Percentiles rank a stretch among this genome's conserved stretches.
These are phyloP conservation scores for Stenocarpella maydis DNA, from an alignment of 2,329 filamentous ascomycete genomes.

Conservation along the genomic window DNA sequence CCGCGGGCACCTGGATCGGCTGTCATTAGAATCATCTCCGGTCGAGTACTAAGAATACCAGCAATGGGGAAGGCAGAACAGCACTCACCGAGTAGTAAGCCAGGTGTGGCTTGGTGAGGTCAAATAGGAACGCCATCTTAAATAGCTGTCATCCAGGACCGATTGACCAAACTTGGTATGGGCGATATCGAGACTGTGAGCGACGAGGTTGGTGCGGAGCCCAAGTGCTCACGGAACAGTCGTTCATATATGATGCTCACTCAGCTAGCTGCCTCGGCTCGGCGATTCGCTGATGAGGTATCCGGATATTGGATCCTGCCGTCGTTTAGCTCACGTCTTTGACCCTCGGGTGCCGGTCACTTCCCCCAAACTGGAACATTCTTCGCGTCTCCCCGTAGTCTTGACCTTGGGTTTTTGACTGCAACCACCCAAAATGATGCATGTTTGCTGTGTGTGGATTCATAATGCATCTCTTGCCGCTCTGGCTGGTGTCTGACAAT, in stretches of 20 bases:
- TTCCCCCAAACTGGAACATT: not conserved
- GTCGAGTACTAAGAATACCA: not conserved
- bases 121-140: slow-evolving; percentile 38
- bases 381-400: too few species aligned
- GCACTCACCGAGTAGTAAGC: slow-evolving; percentile 41
- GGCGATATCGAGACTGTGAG: not conserved
- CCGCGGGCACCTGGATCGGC: slow-evolving; percentile 50
- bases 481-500: too few species aligned
- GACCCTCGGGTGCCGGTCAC: not conserved
- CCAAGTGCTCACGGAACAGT: not conserved
- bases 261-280: not conserved
- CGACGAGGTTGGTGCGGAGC: not conserved
- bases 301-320: not conserved
- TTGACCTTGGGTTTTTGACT: too few species aligned
- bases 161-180: not conserved
- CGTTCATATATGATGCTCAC: not conserved
- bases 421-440: too few species aligned
- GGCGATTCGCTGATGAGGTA: not conserved
- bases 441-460: too few species aligned
- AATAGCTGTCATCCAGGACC: slow-evolving; percentile 38
- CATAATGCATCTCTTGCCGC: too few species aligned
- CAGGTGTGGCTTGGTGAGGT: slow-evolving; percentile 39
- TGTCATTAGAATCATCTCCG: not conserved
- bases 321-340: not conserved
- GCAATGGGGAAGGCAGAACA: too few species aligned